Base-by-base conservation (phyloP, 108 stramenopile genomes). In the Skeletonema potamos region DNA sequence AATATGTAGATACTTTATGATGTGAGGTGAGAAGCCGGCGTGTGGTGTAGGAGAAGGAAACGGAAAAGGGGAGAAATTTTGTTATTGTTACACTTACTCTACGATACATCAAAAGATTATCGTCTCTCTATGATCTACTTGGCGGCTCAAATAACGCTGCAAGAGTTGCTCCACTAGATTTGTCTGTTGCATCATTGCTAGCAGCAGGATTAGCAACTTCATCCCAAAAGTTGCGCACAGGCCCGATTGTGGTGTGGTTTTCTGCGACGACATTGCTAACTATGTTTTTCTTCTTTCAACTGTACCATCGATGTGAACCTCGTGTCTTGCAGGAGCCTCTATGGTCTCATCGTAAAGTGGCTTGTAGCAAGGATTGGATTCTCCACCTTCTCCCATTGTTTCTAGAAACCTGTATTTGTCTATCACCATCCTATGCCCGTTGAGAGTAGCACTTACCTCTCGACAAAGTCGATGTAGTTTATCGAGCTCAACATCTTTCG, bases 351-450 rank as follows among this genome's bases (percentile, higher is more conserved):
- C 86, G 72, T 65, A 85, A 24, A 83, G 46, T 3, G 86, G 86
- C 22, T 65, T 79, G 54, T 59, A 54, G 37, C 86, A 87, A 13
- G 86, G 86, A 81, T 87, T 85, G 6, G 84, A 85, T 27, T 87
- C 86, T 30, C 86, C 86, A n/a, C 86, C 84, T 48, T 73, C 77
- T 1, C 86, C 86, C 32, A 71, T 87, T 6, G 86, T 80, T 70
- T 87, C 86, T 5, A 87, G 6, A 56, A 87, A 87, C 27, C 86
- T 73, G 66, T 73, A 87, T 43, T 73, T 59, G 17, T 68, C 28
- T 13, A 87, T 66, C 27, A 87, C 74, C 86, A 87, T 87, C 24
- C 86, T 75, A 62, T 87, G 86, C 8, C 86, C 86, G 26, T 73
- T 61, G 37, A 83, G 81, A 15, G 84, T 87, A 0, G 86, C 86